A percentile compares a stretch with the other conserved stretches of the same genome.
These are phyloP conservation scores for Apiospora malaysiana DNA, from an alignment of 2,329 filamentous ascomycete species.

Conservation along the genomic window DNA sequence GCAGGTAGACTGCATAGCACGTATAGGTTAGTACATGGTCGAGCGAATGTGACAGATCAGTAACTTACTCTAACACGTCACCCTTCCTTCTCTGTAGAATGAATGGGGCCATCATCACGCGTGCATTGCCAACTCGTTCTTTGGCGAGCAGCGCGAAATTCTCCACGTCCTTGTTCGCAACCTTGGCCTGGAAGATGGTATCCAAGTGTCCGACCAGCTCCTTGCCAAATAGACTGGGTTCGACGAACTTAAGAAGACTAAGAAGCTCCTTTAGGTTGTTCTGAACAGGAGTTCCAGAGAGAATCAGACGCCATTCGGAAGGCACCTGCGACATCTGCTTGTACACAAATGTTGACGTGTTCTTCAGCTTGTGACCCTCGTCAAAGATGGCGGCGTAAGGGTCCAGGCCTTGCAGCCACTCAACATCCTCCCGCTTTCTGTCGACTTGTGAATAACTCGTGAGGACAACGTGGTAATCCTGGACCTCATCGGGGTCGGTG, in stretches of 20 bases:
- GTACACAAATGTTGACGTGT: conserved; percentile 82
- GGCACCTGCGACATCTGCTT: conserved; percentile 77
- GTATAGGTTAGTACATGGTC: not conserved
- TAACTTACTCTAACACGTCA: conserved; percentile 74
- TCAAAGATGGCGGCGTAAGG: conserved; percentile 77
- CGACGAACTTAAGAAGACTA: conserved; percentile 90
- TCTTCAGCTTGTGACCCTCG: conserved; percentile 93
- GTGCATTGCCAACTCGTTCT: conserved; percentile 84
- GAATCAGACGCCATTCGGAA: conserved; percentile 82
- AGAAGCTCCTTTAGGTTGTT: conserved; percentile 95
- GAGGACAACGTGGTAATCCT: conserved; percentile 67
- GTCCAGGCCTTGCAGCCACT: conserved; percentile 54
- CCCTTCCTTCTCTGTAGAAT: conserved; percentile 93
- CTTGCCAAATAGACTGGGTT: conserved; percentile 81
- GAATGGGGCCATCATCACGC: conserved; percentile 93
- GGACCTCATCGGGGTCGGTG: conserved; percentile 67
- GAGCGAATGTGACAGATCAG: no score
- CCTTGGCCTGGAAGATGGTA: conserved; percentile 90
- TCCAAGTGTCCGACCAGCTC: conserved; percentile 76
- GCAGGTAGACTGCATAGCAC: conserved; percentile 59
- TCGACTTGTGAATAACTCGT: conserved; percentile 66
- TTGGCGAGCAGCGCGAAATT: conserved; percentile 85
- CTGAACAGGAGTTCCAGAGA: conserved; percentile 90
- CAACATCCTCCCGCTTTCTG: conserved; percentile 53
- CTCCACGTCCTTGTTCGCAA: conserved; percentile 78